These are phyloP conservation scores for Boletus reticulatus DNA, from an alignment of 768 basidiomycete species.

Conservation along the genomic window DNA sequence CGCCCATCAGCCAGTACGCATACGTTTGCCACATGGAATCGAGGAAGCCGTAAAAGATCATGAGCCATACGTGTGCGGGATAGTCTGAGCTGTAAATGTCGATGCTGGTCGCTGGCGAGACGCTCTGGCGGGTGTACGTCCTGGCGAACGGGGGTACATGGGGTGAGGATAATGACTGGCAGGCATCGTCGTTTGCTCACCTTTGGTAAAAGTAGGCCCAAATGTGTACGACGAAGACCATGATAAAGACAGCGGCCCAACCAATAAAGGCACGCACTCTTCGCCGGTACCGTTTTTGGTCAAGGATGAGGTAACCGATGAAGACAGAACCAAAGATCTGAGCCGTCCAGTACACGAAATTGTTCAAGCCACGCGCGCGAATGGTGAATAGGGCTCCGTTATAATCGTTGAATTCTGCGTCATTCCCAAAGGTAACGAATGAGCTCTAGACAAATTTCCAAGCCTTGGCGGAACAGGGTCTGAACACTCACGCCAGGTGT, in stretches of 20 bases:
- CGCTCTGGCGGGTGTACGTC: conserved; percentile 56
- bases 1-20: conserved; percentile 83
- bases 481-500: conserved; percentile 67
- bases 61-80: conserved; percentile 56
- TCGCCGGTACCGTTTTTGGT: conserved; percentile 52
- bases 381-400: conserved; percentile 79
- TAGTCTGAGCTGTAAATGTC: conserved; percentile 61
- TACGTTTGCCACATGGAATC: conserved; percentile 88
- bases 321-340: conserved; percentile 75
- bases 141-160: not conserved
- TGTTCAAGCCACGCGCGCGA: conserved; percentile 76
- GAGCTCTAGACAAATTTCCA: not conserved
- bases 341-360: conserved; percentile 74
- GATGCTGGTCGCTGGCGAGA: conserved; percentile 40
- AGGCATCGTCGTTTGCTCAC: conserved; percentile 35
- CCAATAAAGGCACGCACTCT: conserved; percentile 69
- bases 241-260: conserved; percentile 60
- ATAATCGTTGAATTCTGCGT: conserved; percentile 75
- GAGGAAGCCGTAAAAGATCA: conserved; percentile 71
- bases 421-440: not conserved
- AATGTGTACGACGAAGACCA: conserved; percentile 68
- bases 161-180: not conserved
- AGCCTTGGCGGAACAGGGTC: not conserved
- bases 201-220: conserved; percentile 82
- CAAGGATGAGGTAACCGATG: conserved; percentile 66